Evolutionary conservation across 73 alveolate genomes (phyloP), one percentile per base, ranked within the genome.

Genomic region (Uronychia setigera): DNA sequence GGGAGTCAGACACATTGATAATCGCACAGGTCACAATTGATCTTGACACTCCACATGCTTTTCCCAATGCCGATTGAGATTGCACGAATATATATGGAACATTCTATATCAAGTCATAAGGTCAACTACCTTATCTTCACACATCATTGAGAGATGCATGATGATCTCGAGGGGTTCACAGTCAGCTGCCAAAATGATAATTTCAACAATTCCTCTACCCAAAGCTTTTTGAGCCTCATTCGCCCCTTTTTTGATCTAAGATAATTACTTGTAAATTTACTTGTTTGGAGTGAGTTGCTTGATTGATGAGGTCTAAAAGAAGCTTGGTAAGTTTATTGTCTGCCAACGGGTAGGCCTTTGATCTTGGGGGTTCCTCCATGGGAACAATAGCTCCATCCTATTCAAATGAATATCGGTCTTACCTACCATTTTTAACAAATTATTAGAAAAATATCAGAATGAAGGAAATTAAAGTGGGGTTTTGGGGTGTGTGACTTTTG

Each of bases 161-260:
- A 99, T 98, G 90, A 99, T 99, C 91, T 99, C 99, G 59, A 99
- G 97, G n/a, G 99, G 99, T 89, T 99, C 99, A 31, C 99, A 98
- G 90, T 99, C 99, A 25, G 99, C 99, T 59, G 99, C 99, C 84
- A 98, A 89, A 31, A 99, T 91, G 85, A 99, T 94, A 87, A 99
- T 87, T 81, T 99, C 99, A 33, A 99, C 99, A 28, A 96, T 94
- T 58, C 99, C 99, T 86, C 99, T 89, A 89, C 98, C 98, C 83
- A 98, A 91, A 13, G 99, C 94, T 93, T 98, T 98, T n/a, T 99
- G 98, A 83, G 99, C 93, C 87, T 96, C 99, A 92, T 98, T 98
- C 35, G 99, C 99, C 32, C 99, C 99, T 90, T 98, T 98, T 93
- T 98, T 98, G 77, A 98, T 94, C 93, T 96, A 98, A 89, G n/a